Percentiles rank a stretch among this genome's conserved stretches.
phyloP scores from a whole-genome alignment of 106 monocot species.

The Platanthera zijinensis region DNA sequence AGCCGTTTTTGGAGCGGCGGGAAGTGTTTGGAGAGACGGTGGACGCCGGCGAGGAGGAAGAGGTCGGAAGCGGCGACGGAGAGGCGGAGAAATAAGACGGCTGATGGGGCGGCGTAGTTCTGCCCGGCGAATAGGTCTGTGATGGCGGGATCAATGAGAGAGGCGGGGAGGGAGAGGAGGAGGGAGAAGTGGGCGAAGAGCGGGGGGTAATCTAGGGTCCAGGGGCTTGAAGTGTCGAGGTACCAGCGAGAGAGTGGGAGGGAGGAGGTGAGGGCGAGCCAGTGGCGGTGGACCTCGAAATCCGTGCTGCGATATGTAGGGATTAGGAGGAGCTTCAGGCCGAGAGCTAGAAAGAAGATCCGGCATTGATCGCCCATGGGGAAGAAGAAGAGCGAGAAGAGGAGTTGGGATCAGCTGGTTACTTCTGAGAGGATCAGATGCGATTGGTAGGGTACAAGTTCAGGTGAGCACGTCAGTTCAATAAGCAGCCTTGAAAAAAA shows the following conservation, averaged over 20 bases:
- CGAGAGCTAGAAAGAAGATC: slow-evolving; percentile 37
- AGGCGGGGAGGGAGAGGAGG: slow-evolving; percentile 68
- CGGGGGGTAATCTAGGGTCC: slow-evolving; percentile 98
- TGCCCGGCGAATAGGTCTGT: slow-evolving; percentile 16
- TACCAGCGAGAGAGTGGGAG: slow-evolving; percentile 76
- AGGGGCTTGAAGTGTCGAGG: slow-evolving; percentile 47
- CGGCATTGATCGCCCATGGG: slow-evolving; percentile 21
- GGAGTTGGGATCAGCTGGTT: background rate
- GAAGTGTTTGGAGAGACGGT: slow-evolving; percentile 20
- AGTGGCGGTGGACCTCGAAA: slow-evolving; percentile 87
- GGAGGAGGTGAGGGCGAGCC: slow-evolving; percentile 79
- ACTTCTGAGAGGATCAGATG: too few relatives aligned
- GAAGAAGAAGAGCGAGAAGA: background rate
- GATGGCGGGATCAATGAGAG: slow-evolving; percentile 37
- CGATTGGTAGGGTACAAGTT: too few relatives aligned
- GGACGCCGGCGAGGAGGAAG: slow-evolving; percentile 35
- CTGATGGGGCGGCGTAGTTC: slow-evolving; percentile 20
- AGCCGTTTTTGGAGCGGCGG: slow-evolving; percentile 1
- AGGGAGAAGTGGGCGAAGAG: slow-evolving; percentile 81
- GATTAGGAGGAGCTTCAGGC: slow-evolving; percentile 72
- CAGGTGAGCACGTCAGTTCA: too few relatives aligned
- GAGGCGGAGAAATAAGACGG: slow-evolving; percentile 52
- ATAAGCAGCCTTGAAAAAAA: too few relatives aligned
- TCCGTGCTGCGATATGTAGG: slow-evolving; percentile 83
- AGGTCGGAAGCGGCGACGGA: slow-evolving; percentile 52